Evolutionary conservation across 805 yeast species (phyloP), one percentile per base, ranked within the genome.

Genomic region (Teunomyces tritomae): DNA sequence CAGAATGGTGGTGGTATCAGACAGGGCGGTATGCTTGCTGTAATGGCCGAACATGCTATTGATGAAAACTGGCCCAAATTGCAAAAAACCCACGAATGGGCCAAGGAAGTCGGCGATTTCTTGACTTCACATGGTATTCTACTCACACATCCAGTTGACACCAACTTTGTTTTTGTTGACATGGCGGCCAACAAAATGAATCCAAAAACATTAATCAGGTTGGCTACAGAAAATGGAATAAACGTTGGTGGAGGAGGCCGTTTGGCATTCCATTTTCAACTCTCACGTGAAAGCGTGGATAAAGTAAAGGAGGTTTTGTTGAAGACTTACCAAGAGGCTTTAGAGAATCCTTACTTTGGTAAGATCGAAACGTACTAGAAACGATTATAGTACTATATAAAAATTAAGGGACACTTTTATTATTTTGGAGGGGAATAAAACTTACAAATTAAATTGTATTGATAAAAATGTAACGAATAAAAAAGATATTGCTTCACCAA

Each of bases 151-250:
- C 76, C 76, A 1, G 73, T 68, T 10, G 65, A 72, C 39, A 68
- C 76, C 6, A 72, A 68, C 57, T 70, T 73, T 48, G 74, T 73
- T 4, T 73, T 73, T 50, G 53, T 73, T 34, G 76, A 73, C 49
- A 48, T 67, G 16, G 51, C 54, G 26, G 63, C 61, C 7, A 65
- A 60, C 49, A 61, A 63, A 35, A 59, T 71, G 61, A 59, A 63
- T 52, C 58, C 57, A 3, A 56, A 56, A 8, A 54, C 55, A 28
- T 59, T 70, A 28, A 73, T 70, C 29, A 74, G 76, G 55, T 68
- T 77, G 51, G 88, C 85, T 50, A 63, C 71, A 39, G 79, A 85
- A 56, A 71, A 82, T 59, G 80, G 80, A 39, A 76, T 91, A 47
- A 83, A 78, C 14, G 49, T 46, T 16, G 49, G 53, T 36, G 55